Base-by-base conservation (phyloP, 495 filamentous ascomycete genomes). In the Lasiosphaeriaceae sp. region DNA sequence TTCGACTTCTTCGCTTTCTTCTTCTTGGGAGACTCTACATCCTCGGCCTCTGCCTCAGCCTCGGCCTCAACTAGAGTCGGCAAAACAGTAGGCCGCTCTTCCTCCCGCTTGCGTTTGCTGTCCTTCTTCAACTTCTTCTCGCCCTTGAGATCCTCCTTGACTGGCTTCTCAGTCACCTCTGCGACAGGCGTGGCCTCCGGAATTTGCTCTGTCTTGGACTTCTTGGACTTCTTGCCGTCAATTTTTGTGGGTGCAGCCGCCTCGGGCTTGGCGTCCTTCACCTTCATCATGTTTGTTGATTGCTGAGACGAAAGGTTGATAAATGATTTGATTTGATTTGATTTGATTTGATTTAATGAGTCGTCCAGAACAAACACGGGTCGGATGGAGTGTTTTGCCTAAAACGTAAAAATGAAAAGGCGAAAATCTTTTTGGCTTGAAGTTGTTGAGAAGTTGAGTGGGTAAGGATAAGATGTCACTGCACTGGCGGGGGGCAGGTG, bases 231-330 rank as follows among this genome's bases (percentile, higher is more conserved):
- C 20, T 66, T 62, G 67, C 19, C 17, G 43, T 52, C 48, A 12
- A 14, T 57, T 46, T 31, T 14, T 2, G 20, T 31, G 44, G 48
- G 20, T 47, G 19, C 20, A 39, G 35, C 16, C 37, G 46, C 29
- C 41, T 45, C 44, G 22, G 43, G 59, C 57, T 68, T 64, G 57
- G 68, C 65, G 55, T 75, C 70, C 51, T 66, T 49, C 54, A 66
- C 69, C 1, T 50, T 41, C 34, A 51, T 52, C 14, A 31, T 57
- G 20, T 31, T 46, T 3, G 9, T 54, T 14, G 6, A 23, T 19
- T 50, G 35, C 19, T 24, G 22, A 8, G 24, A 34, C 0, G 26
- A 24, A 17, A n/a, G 4, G 19, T 16, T 47, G 7, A 17, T 46
- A 47, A 37, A 14, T 47, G 45, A 47, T 47, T 21, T 46, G 16